Base-by-base conservation (phyloP, 148 eudicot species). In the Diospyros kaki region DNA sequence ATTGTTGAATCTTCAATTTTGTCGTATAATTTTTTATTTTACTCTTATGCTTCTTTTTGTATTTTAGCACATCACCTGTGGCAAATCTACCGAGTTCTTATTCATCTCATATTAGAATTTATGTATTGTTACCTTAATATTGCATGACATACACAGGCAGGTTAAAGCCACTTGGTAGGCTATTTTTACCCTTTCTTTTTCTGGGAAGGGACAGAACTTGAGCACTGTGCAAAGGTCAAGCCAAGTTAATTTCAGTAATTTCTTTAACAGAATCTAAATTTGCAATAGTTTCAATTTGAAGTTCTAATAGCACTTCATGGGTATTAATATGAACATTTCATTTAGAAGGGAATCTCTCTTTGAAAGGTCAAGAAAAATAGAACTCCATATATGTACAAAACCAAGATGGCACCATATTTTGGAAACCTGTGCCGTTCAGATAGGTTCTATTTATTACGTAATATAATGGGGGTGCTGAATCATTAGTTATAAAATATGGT, bases 301-400 rank as follows among this genome's bases (percentile, higher is more conserved):
- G 69, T 13, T 18, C 9, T 43, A 14, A 11, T 51, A 15, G 69
- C 43, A 28, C 28, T 28, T 14, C 69, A 66, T 66, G 52, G 39
- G 52, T n/a, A 66, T 9, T 66, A 18, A 66, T 12, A 15, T 8
- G 18, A 51, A 66, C 69, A 45, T 66, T 66, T 66, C 69, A 44
- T 44, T 17, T 44, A 51, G 69, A 44, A 66, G 39, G 43, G 42
- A 50, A 28, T 28, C 28, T 28, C 28, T 28, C 28, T 28, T 28
- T 28, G 28, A 0, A 28, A 28, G 28, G 0, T 28, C 28, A 28
- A 28, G 28, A 28, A 28, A 28, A 28, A 28, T 28, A 28, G 28
- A 0, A 28, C 28, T 28, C 28, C 28, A 28, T 28, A 28, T 28
- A 28, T 28, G 28, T 28, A 28, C 28, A 28, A 28, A 28, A 28